A percentile compares a stretch with the other conserved stretches of the same genome.
These are phyloP conservation scores for Lupinus albus DNA, from an alignment of 306 rosid species.

Conservation along the genomic window DNA sequence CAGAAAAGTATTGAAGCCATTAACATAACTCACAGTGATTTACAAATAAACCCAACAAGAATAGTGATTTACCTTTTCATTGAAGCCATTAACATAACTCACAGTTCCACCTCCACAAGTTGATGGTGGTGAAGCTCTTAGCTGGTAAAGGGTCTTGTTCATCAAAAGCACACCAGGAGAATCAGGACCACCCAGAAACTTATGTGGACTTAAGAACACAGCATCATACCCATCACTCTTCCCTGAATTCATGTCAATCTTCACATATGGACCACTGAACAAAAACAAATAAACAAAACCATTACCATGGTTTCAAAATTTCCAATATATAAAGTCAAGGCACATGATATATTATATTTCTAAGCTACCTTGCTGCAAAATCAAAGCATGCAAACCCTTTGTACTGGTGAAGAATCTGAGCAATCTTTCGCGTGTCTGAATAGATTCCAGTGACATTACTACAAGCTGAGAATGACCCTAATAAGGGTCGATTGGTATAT, in stretches of 20 bases:
- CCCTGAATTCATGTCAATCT: constrained; percentile 63
- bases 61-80: constrained; percentile 52
- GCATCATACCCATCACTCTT: constrained; percentile 70
- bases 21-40: constrained; percentile 74
- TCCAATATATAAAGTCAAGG: not conserved
- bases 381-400: constrained; percentile 79
- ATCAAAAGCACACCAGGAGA: constrained; percentile 73
- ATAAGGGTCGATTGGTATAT: constrained; percentile 54
- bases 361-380: constrained; percentile 74
- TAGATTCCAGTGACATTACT: constrained; percentile 85
- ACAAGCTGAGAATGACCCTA: constrained; percentile 90
- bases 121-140: constrained; percentile 67
- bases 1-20: constrained; percentile 54
- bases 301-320: not conserved
- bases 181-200: constrained; percentile 83
- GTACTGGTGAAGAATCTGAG: constrained; percentile 69
- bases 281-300: constrained; percentile 1
- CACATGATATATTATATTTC: not conserved
- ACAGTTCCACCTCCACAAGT: constrained; percentile 93
- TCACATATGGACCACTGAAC: constrained; percentile 71
- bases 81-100: constrained; percentile 69
- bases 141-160: constrained; percentile 57
- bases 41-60: no score
- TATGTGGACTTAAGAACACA: constrained; percentile 73
- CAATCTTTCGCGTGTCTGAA: constrained; percentile 65